Evolutionary conservation across 371 early-diverging fungal species (phyloP), one percentile per base, ranked within the genome.

Genomic region (Mucor ambiguus): DNA sequence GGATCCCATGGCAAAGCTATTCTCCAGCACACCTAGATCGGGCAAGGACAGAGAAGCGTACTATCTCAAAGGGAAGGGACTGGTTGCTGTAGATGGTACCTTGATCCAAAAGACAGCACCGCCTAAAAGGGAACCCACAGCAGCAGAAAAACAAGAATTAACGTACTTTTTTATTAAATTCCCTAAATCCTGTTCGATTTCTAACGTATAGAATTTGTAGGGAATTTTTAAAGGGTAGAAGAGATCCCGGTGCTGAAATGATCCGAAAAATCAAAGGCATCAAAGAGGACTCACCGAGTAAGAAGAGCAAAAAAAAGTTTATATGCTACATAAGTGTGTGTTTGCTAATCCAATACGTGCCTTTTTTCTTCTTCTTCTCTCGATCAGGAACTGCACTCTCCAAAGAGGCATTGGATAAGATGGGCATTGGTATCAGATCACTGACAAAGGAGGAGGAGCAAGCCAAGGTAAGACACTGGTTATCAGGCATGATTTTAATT

Each of bases 161-260:
- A 28, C 37, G 73, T 70, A 61, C 37, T 12, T 12, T 33, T 30
- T 7, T 60, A 22, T 54, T 16, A 29, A 38, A n/a, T 33, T 24
- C 43, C 22, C 46, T 66, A n/a, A 46, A 37, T 46, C 22, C 41
- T 63, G 14, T 26, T 61, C 16, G 33, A 58, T 61, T 58, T 49
- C 60, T 60, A 60, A 54, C 12, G 29, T 29, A 30, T 56, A 60
- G 26, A 22, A 46, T 35, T 18, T 65, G 57, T 68, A 81, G 81
- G 49, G 64, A 78, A 60, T 73, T 77, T 48, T 64, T 81, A 46
- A 64, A 69, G 28, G 79, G 75, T 8, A 71, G 66, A 55, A 69
- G 58, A 30, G 81, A 81, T 64, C 66, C 73, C 54, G 81, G 81
- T 41, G 76, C 81, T 58, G 66, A 74, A 60, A 78, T 77, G 75